Percentiles rank a stretch among this genome's conserved stretches.
These are phyloP conservation scores for Erodium trifolium DNA, from an alignment of 441 rosid genomes.

Conservation along the genomic window DNA sequence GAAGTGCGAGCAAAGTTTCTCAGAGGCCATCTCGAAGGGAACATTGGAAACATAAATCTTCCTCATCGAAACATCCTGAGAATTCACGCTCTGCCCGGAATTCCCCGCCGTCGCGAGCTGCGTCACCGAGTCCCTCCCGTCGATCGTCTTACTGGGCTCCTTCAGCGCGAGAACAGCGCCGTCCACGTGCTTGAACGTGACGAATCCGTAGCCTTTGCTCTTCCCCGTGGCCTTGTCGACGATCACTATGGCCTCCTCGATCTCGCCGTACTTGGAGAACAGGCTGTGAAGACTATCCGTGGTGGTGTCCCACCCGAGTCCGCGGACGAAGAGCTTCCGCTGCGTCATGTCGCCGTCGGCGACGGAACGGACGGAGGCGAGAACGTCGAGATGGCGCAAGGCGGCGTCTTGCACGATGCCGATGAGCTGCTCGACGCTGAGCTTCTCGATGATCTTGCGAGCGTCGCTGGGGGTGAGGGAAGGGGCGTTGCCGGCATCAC, in stretches of 20 bases:
- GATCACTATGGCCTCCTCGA: conserved; percentile 79
- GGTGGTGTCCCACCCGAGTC: conserved; percentile 83
- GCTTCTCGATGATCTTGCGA: conserved; percentile 61
- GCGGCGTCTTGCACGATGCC: conserved; percentile 65
- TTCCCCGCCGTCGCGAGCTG: conserved; percentile 83
- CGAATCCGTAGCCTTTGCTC: conserved; percentile 83
- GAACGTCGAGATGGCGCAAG: conserved; percentile 47
- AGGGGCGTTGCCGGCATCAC: conserved; percentile 18
- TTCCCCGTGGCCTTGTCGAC: conserved; percentile 79
- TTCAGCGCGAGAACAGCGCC: conserved; percentile 69
- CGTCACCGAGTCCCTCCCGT: conserved; percentile 75
- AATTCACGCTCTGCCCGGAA: conserved; percentile 28
- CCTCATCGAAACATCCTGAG: conserved; percentile 46
- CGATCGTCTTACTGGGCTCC: conserved; percentile 91
- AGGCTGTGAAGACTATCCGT: conserved; percentile 55
- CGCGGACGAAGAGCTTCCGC: conserved; percentile 82
- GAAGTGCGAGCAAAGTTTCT: conserved; percentile 57
- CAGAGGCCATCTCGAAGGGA: conserved; percentile 68
- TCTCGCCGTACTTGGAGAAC: conserved; percentile 65
- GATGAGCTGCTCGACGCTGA: conserved; percentile 62
- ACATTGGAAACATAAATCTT: conserved; percentile 85
- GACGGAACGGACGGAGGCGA: conserved; percentile 45
- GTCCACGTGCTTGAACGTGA: conserved; percentile 69
- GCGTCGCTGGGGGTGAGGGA: conserved; percentile 47
- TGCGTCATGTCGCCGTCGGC: conserved; percentile 66